Evolutionary conservation across 768 basidiomycete genomes (phyloP).

Genomic region (Leccinum uliginosum): DNA sequence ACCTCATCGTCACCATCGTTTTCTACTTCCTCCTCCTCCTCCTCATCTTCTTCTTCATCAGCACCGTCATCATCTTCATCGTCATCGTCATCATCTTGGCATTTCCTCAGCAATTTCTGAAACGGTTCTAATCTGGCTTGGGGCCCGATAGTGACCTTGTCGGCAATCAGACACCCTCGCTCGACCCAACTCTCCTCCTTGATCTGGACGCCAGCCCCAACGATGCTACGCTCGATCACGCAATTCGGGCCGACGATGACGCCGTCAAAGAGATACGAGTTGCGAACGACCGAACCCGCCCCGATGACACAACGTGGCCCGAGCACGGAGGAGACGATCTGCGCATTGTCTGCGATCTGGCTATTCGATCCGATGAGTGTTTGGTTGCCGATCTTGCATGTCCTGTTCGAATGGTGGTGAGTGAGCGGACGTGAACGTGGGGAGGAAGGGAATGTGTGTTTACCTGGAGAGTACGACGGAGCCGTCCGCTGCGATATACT

Average conservation of each 20-base stretch:
- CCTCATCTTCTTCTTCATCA: constrained; percentile 15
- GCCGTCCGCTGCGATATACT: constrained; percentile 79
- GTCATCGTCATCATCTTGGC: constrained; percentile 30
- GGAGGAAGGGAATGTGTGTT: constrained; percentile 9
- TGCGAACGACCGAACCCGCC: constrained; percentile 56
- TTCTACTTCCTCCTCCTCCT: constrained; percentile 11
- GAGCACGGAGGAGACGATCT: constrained; percentile 70
- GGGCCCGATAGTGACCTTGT: constrained; percentile 78
- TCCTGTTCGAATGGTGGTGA: constrained; percentile 38
- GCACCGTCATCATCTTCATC: constrained; percentile 30
- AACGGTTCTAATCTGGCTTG: constrained; percentile 62
- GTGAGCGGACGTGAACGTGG: neutral
- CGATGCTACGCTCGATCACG: constrained; percentile 70
- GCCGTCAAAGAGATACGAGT: constrained; percentile 83
- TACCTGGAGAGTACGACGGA: constrained; percentile 83
- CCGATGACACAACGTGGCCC: constrained; percentile 76
- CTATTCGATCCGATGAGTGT: constrained; percentile 82
- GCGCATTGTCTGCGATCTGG: constrained; percentile 60
- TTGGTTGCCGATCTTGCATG: constrained; percentile 76
- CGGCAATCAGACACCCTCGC: constrained; percentile 76
- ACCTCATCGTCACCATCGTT: constrained; percentile 25
- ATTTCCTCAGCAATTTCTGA: constrained; percentile 63
- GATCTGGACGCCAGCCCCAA: constrained; percentile 75
- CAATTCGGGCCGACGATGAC: constrained; percentile 67
- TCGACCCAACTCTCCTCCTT: constrained; percentile 63